A percentile compares a stretch with the other conserved stretches of the same genome.
Evolutionary conservation across 2,329 filamentous ascomycete species (phyloP).

Genomic region (Fusarium sp.): DNA sequence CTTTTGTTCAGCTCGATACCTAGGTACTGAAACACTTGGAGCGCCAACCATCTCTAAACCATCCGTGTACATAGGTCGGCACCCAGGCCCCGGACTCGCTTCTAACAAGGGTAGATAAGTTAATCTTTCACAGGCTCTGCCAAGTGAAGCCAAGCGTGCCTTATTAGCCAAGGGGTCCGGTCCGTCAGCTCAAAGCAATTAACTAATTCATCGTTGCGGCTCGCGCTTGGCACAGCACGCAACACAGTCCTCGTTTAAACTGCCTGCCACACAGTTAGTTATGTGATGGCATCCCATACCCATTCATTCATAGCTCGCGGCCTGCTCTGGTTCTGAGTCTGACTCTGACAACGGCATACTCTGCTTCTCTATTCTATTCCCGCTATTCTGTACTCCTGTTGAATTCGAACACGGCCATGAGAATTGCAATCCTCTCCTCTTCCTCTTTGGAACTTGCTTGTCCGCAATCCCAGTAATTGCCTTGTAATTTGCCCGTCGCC

Average conservation of each 20-base stretch:
- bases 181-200: conserved; percentile 24
- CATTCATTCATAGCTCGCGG: conserved; percentile 18
- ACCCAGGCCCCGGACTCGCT: conserved; percentile 29
- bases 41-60: conserved; percentile 1
- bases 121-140: conserved; percentile 25
- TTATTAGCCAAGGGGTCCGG: conserved; percentile 25
- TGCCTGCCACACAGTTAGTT: conserved; percentile 33
- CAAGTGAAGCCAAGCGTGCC: conserved; percentile 26
- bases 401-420: conserved; percentile 31
- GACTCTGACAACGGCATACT: conserved; percentile 8
- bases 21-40: not conserved
- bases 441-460: conserved; percentile 20
- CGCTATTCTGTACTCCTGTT: not conserved
- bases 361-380: not conserved
- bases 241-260: conserved; percentile 26
- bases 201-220: conserved; percentile 14
- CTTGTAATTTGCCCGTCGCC: not conserved
- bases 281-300: conserved; percentile 39
- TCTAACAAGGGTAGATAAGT: conserved; percentile 20
- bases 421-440: conserved; percentile 1
- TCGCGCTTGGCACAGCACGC: conserved; percentile 29
- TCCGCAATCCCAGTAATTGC: conserved; percentile 16
- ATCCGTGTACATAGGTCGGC: not conserved
- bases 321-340: conserved; percentile 27
- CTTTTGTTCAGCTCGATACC: not conserved